Percentiles rank a stretch among this genome's conserved stretches.
These are phyloP conservation scores for Alternaria sp. DNA, from an alignment of 2,329 filamentous ascomycete genomes.

Conservation along the genomic window DNA sequence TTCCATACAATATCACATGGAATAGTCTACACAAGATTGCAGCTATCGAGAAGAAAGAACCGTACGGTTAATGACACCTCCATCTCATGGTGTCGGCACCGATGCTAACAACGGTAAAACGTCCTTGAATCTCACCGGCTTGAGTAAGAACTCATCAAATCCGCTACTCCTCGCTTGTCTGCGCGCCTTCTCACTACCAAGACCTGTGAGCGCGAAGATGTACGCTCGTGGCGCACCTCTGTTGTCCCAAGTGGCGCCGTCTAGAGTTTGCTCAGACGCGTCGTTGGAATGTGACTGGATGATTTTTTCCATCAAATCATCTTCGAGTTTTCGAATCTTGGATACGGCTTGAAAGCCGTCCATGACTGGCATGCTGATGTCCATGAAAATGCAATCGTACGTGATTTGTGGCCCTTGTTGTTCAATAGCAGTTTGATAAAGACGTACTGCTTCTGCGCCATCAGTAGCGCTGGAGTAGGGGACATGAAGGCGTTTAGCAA, in stretches of 20 bases:
- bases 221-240: neutral
- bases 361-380: conserved; percentile 46
- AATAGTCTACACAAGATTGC: neutral
- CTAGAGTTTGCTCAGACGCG: neutral
- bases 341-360: conserved; percentile 39
- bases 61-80: neutral
- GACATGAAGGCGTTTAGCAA: conserved; percentile 28
- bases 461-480: conserved; percentile 32
- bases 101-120: conserved; percentile 17
- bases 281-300: neutral
- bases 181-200: conserved; percentile 27
- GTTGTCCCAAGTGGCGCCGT: neutral
- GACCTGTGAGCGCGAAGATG: conserved; percentile 34
- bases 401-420: neutral
- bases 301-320: neutral
- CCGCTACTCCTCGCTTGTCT: conserved; percentile 27
- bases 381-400: conserved; percentile 41
- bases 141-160: conserved; percentile 33
- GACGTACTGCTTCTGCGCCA: conserved; percentile 36
- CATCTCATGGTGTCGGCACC: neutral
- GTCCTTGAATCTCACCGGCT: conserved; percentile 33
- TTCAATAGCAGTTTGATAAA: conserved; percentile 20
- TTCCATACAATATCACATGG: neutral
- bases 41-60: neutral
- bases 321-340: conserved; percentile 34